Evolutionary conservation across 2,329 filamentous ascomycete genomes (phyloP).

Genomic region (Xylaria sp.): DNA sequence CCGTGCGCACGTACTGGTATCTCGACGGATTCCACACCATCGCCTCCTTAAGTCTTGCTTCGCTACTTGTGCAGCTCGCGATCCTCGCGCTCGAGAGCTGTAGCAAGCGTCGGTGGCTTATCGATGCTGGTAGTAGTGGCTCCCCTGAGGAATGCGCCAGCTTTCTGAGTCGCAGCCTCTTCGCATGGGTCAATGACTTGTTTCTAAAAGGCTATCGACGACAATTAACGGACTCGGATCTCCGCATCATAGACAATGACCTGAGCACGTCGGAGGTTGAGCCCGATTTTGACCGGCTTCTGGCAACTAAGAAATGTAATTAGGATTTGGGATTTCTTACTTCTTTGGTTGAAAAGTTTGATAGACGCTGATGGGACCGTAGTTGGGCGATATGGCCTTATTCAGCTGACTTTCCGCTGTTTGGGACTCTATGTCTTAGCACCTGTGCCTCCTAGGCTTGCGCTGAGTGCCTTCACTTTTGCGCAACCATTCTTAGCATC

Average conservation of each 20-base stretch:
- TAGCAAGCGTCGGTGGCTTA: constrained; percentile 33
- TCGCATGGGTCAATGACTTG: constrained; percentile 39
- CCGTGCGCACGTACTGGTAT: constrained; percentile 38
- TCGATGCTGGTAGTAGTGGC: constrained; percentile 1
- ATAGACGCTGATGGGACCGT: constrained; percentile 17
- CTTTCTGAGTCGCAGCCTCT: constrained; percentile 38
- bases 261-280: constrained; percentile 24
- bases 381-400: constrained; percentile 30
- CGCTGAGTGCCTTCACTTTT: constrained; percentile 38
- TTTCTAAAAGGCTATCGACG: constrained; percentile 36
- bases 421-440: constrained; percentile 32
- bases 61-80: constrained; percentile 35
- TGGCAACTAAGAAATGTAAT: constrained; percentile 32
- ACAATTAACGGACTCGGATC: constrained; percentile 32
- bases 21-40: constrained; percentile 29
- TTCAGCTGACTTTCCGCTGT: constrained; percentile 20
- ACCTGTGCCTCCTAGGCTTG: constrained; percentile 36
- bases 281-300: constrained; percentile 22
- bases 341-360: neutral
- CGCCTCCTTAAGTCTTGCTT: constrained; percentile 24
- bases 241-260: constrained; percentile 35
- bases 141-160: constrained; percentile 36
- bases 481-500: constrained; percentile 40
- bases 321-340: neutral
- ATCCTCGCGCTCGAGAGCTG: constrained; percentile 38